Percentiles rank a stretch among this genome's conserved stretches.
Evolutionary conservation across 2,329 filamentous ascomycete species (phyloP).

Genomic region (Pseudogymnoascus sp.): DNA sequence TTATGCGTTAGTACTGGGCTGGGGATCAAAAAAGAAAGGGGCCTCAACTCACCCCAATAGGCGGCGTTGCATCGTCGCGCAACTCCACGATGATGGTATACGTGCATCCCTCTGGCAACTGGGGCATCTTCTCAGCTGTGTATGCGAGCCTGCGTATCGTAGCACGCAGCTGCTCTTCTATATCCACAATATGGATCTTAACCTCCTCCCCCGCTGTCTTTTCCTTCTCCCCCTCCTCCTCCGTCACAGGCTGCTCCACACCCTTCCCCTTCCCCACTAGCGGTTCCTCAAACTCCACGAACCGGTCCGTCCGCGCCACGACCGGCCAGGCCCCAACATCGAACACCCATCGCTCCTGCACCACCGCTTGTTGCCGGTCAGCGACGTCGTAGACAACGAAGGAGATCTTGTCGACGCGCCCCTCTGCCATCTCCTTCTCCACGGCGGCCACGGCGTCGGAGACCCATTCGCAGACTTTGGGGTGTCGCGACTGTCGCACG

Average conservation of each 20-base stretch:
- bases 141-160: conserved; percentile 57
- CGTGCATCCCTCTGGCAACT: conserved; percentile 58
- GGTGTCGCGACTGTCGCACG: conserved; percentile 64
- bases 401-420: conserved; percentile 29
- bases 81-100: conserved; percentile 74
- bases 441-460: conserved; percentile 57
- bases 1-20: conserved; percentile 9
- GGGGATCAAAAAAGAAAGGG: neutral
- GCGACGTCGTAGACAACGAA: conserved; percentile 30
- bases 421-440: conserved; percentile 51
- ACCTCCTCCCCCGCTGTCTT: conserved; percentile 13
- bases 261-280: conserved; percentile 12
- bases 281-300: conserved; percentile 29
- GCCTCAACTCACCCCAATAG: conserved; percentile 45
- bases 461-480: conserved; percentile 64
- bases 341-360: conserved; percentile 37
- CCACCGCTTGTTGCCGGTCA: conserved; percentile 21
- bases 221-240: conserved; percentile 9
- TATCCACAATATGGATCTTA: conserved; percentile 48
- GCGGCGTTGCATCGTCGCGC: conserved; percentile 44
- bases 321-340: conserved; percentile 34
- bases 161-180: conserved; percentile 67
- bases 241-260: neutral
- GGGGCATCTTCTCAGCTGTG: conserved; percentile 48
- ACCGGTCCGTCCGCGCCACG: conserved; percentile 28